phyloP scores from a whole-genome alignment of 2,329 filamentous ascomycete genomes.

The Drechslerella dactyloides region DNA sequence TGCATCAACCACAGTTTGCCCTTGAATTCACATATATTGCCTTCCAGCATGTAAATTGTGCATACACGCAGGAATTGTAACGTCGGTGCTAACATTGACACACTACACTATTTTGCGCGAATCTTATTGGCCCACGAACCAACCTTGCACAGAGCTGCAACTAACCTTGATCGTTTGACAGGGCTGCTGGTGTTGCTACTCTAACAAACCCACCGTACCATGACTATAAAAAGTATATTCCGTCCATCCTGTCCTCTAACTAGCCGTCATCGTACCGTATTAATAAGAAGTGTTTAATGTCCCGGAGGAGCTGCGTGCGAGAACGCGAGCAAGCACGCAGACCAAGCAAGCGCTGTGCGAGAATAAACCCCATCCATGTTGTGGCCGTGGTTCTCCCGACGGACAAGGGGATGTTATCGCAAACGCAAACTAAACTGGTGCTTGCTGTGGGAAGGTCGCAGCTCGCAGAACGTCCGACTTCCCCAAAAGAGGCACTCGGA shows the following conservation, averaged over 20 bases:
- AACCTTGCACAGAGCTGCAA: background rate
- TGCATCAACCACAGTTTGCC: too few species aligned
- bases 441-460: constrained; percentile 35
- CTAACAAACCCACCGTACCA: background rate
- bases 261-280: too few species aligned
- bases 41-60: too few species aligned
- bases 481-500: constrained; percentile 44
- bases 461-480: constrained; percentile 22
- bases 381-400: constrained; percentile 35
- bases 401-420: constrained; percentile 49
- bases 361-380: background rate
- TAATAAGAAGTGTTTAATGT: too few species aligned
- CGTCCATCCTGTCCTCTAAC: too few species aligned
- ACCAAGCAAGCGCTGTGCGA: background rate
- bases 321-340: background rate
- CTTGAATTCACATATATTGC: too few species aligned
- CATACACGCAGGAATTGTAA: too few species aligned
- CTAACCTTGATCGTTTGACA: constrained; percentile 7
- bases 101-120: too few species aligned
- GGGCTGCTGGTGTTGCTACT: background rate
- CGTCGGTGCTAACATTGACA: too few species aligned
- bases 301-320: background rate
- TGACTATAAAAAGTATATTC: too few species aligned
- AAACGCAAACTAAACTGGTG: constrained; percentile 17
- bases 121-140: background rate